These are phyloP conservation scores for Lecanoromycetidae sp. DNA, from an alignment of 2,329 filamentous ascomycete genomes.

Conservation along the genomic window DNA sequence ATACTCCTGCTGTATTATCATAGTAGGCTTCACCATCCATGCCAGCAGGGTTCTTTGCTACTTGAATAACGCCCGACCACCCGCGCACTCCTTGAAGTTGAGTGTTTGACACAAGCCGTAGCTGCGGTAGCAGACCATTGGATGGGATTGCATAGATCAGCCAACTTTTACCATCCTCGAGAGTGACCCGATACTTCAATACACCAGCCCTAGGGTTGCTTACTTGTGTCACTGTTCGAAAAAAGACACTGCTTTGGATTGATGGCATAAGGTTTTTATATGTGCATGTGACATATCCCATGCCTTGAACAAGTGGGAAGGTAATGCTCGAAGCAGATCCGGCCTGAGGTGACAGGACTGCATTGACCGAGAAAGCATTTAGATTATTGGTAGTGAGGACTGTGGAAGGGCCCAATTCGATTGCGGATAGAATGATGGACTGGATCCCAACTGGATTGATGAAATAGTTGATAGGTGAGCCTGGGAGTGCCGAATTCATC, in stretches of 20 bases:
- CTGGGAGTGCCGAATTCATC: conserved; percentile 39
- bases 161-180: conserved; percentile 67
- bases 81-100: conserved; percentile 51
- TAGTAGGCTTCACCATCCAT: conserved; percentile 53
- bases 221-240: conserved; percentile 49
- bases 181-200: conserved; percentile 61
- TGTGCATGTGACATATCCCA: conserved; percentile 70
- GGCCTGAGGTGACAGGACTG: conserved; percentile 50
- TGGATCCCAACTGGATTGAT: conserved; percentile 73
- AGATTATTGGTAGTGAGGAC: conserved; percentile 42
- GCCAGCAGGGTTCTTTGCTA: conserved; percentile 59
- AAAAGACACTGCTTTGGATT: conserved; percentile 64
- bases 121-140: conserved; percentile 49
- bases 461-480: conserved; percentile 55
- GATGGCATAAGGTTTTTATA: conserved; percentile 60
- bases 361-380: conserved; percentile 49
- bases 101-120: conserved; percentile 55
- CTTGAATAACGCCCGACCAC: conserved; percentile 70
- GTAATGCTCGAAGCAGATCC: conserved; percentile 49
- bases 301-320: conserved; percentile 79
- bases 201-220: conserved; percentile 48
- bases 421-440: conserved; percentile 66
- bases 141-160: conserved; percentile 58
- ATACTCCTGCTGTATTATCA: conserved; percentile 65
- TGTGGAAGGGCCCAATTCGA: conserved; percentile 54